Base-by-base conservation (phyloP, 2,329 filamentous ascomycete species). In the Didymella segeticola region DNA sequence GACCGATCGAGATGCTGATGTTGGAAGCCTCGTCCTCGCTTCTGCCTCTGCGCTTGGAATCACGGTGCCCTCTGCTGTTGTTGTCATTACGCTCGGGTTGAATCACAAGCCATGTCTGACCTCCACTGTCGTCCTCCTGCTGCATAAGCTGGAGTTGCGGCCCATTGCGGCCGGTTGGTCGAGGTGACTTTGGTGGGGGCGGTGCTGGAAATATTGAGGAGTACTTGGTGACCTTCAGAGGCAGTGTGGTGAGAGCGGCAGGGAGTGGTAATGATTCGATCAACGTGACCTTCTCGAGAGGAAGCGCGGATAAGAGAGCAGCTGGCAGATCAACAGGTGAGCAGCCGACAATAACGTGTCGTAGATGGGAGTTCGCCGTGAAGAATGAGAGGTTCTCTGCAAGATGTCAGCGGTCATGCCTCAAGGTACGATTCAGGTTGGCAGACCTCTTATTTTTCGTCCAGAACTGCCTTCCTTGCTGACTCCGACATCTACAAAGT, bases 91-190 rank as follows among this genome's bases (percentile, higher is more conserved):
- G 57, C 56, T 72, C 72, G 1, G 71, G 71, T 31, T 71, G 66
- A 42, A 75, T 75, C 3, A 75, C 72, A 8, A 75, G 61, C 72
- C 72, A 75, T 4, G 72, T 75, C 8, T 67, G 60, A 3, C 71
- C 71, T 3, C 71, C 70, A 2, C 64, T 65, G 0, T 65, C 60
- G 22, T 72, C 67, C 36, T 74, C 71, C 42, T 74, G 68, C 43
- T 74, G 69, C 63, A 66, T 72, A 27, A 74, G 68, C 49, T 73
- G 70, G 0, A 74, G 61, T 37, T 73, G 67, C 14, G 65, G 61
- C 0, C 66, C 67, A 54, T 23, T 66, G 59, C 33, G 65, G 42
- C 45, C 48, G 20, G 36, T 58, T n/a, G 66, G 54, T 20, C 64
- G 60, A 5, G 63, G 59, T 3, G 63, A 60, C 30, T 66, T 68